Conservation (phyloP, 2,329 filamentous ascomycete genomes). For the Sclerotinia trifoliorum region DNA sequence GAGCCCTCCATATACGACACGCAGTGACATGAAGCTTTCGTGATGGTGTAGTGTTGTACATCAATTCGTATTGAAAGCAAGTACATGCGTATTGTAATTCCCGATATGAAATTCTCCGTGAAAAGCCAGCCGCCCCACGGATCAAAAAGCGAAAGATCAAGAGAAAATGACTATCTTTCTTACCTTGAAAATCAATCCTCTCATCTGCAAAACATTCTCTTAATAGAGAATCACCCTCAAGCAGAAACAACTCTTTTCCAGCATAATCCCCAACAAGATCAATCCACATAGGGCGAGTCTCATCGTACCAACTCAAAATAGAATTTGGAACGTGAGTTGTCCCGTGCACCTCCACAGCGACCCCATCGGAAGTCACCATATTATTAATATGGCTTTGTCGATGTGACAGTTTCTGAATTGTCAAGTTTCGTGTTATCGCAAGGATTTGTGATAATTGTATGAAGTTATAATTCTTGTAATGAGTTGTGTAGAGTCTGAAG, state of each 20-base stretch:
- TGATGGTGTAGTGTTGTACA: not conserved
- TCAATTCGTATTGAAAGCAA: not conserved
- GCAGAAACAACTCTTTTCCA: constrained; percentile 68
- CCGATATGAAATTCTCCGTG: constrained; percentile 7
- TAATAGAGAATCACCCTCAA: constrained; percentile 73
- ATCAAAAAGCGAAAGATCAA: not conserved
- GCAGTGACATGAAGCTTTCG: not conserved
- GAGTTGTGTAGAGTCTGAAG: not conserved
- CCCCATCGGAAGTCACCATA: constrained; percentile 20
- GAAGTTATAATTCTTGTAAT: constrained; percentile 2
- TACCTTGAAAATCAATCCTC: constrained; percentile 61
- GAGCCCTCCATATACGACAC: not conserved
- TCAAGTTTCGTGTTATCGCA: not conserved
- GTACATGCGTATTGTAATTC: not conserved
- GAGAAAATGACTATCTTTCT: not conserved
- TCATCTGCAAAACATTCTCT: constrained; percentile 60
- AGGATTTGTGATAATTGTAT: constrained; percentile 13
- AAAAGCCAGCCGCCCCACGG: not conserved
- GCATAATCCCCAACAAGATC: constrained; percentile 75
- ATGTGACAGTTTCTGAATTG: constrained; percentile 1
- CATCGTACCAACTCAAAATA: constrained; percentile 44
- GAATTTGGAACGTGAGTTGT: constrained; percentile 26
- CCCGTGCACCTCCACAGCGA: constrained; percentile 17
- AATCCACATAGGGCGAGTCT: constrained; percentile 47
- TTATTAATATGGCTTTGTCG: constrained; percentile 13